Evolutionary conservation across 1,139 yeast species (phyloP).

Genomic region (Candida tropicalis): DNA sequence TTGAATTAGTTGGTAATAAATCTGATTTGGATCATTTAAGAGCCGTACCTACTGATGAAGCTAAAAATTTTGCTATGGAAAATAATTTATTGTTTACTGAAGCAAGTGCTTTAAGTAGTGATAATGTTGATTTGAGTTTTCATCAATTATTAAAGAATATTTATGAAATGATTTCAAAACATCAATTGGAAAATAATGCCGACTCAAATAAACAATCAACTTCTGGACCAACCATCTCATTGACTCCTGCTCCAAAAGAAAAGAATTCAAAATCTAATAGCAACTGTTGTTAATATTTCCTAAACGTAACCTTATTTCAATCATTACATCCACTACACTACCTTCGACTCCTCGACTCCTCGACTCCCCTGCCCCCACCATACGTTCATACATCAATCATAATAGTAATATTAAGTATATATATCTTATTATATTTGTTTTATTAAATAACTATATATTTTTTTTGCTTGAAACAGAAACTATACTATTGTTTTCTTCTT

Average conservation of each 20-base stretch:
- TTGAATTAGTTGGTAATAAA: conserved; percentile 86
- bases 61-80: conserved; percentile 92
- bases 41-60: conserved; percentile 98
- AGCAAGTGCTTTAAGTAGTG: conserved; percentile 95
- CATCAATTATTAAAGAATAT: conserved; percentile 89
- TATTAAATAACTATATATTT: neutral
- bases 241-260: conserved; percentile 93
- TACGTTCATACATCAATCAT: too few relatives aligned
- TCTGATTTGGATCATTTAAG: conserved; percentile 93
- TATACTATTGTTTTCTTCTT: conserved; percentile 15
- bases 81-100: conserved; percentile 91
- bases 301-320: conserved; percentile 22
- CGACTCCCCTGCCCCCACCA: too few relatives aligned
- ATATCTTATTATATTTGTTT: conserved; percentile 6
- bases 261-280: conserved; percentile 61
- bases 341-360: too few relatives aligned
- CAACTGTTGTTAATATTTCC: conserved; percentile 61
- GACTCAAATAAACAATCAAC: conserved; percentile 29
- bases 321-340: neutral
- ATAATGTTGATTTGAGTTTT: conserved; percentile 93
- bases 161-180: conserved; percentile 88
- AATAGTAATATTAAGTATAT: too few relatives aligned
- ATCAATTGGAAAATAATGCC: conserved; percentile 70
- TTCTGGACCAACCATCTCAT: conserved; percentile 86
- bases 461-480: too few relatives aligned